Evolutionary conservation across 805 yeast genomes (phyloP), one percentile per base, ranked within the genome.

Genomic region (Cyberlindnera euphorbiiphila): DNA sequence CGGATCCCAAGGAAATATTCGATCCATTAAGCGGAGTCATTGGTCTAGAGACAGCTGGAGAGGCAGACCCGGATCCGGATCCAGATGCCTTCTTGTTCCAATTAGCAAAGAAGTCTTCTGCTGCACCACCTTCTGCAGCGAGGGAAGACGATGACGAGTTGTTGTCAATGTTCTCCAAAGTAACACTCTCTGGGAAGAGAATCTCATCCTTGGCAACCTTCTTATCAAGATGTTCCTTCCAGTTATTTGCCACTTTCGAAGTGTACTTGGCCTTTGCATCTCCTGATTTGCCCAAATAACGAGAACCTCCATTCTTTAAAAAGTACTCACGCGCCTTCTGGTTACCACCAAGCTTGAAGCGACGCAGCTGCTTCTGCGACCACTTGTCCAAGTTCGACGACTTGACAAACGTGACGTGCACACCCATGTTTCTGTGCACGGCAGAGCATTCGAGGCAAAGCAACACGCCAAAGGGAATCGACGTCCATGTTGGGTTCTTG

Each of bases 401-500:
- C 60, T 88, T 86, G 42, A 93, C 98, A 68, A 93, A 93, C 25
- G 97, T 78, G 54, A 93, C 81, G 61, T 93, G 98, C 25, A 89
- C 97, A 42, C 98, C 98, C 65, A 93, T 64, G 61, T 88, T 88
- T 62, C 98, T 78, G 68, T 93, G 98, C 36, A 84, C 87, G 4
- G 98, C 89, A 37, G 96, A 85, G 62, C 98, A 93, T 61, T 93
- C 95, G 43, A 89, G 72, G 68, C 98, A 93, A 42, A 93, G 66
- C 59, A 89, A 75, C 36, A 89, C 85, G 39, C 97, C 98, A 62
- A 86, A 91, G 11, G 98, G 96, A 38, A 91, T 88, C 11, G 98
- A 91, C 4, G 98, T 86, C 98, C 98, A 93, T 0, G 98, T 87
- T 25, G 98, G 98, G 60, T 89, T 89, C 58, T 85, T 87, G 52